A percentile compares a stretch with the other conserved stretches of the same genome.
phyloP scores from a whole-genome alignment of 306 rosid genomes.

The Bauhinia variegata region DNA sequence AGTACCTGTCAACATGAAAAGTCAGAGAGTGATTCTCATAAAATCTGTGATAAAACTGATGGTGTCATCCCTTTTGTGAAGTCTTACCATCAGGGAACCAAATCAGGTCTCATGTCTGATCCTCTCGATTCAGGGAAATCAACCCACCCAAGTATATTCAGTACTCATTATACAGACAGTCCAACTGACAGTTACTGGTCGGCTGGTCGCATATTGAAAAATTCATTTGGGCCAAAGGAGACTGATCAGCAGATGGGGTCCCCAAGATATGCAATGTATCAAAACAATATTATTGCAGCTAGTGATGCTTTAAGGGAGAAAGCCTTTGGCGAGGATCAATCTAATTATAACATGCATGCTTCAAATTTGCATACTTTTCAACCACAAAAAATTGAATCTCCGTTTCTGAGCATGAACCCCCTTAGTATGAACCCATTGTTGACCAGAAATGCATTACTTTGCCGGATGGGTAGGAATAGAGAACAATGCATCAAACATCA shows the following conservation, averaged over 20 bases:
- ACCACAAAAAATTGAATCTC: conserved; percentile 45
- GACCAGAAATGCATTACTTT: conserved; percentile 57
- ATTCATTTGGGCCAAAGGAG: conserved; percentile 39
- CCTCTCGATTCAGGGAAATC: conserved; percentile 46
- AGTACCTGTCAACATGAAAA: conserved; percentile 49
- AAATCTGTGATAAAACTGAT: conserved; percentile 43
- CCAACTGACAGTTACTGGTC: conserved; percentile 34
- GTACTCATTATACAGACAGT: conserved; percentile 38
- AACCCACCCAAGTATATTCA: conserved; percentile 40
- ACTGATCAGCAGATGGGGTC: conserved; percentile 41
- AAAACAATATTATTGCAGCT: conserved; percentile 32
- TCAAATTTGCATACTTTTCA: conserved; percentile 44
- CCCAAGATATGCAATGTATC: conserved; percentile 44
- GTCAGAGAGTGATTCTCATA: conserved; percentile 40
- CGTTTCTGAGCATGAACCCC: conserved; percentile 61
- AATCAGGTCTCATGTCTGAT: conserved; percentile 41
- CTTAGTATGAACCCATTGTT: conserved; percentile 80
- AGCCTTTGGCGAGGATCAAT: conserved; percentile 42
- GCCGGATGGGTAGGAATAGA: conserved; percentile 45
- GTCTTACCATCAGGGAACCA: conserved; percentile 42
- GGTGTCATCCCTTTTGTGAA: conserved; percentile 31
- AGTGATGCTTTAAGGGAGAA: conserved; percentile 41
- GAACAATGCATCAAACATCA: conserved; percentile 40
- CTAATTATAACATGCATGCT: conserved; percentile 34
- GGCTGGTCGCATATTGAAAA: conserved; percentile 33